Conservation (phyloP, 2,329 filamentous ascomycete genomes). For the Geosmithia putterillii region DNA sequence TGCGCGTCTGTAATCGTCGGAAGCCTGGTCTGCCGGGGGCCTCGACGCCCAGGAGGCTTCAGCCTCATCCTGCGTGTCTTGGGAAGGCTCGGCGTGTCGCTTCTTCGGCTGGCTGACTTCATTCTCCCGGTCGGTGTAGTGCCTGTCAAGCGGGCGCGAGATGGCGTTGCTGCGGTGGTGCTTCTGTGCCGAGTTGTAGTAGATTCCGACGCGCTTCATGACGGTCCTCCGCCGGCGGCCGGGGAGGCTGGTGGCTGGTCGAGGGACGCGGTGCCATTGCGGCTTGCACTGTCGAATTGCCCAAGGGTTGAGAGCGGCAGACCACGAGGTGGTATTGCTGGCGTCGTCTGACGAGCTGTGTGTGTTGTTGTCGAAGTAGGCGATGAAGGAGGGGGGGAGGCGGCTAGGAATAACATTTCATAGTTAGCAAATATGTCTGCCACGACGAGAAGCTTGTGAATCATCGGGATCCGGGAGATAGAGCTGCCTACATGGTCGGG, state of each 20-base stretch:
- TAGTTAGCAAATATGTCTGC: no score
- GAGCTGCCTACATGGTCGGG: no score
- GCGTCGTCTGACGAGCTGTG: no score
- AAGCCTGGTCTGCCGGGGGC: not conserved
- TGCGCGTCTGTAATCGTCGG: not conserved
- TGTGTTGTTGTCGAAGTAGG: no score
- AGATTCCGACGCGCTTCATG: not conserved
- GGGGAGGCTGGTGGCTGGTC: not conserved
- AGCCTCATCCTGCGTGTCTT: not conserved
- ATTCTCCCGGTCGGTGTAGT: slow-evolving; percentile 1
- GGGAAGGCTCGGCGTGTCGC: not conserved
- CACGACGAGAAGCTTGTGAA: no score
- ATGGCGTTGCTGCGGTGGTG: not conserved
- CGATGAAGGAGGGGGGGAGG: no score
- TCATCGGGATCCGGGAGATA: no score
- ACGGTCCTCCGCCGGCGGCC: not conserved
- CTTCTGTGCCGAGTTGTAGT: not conserved
- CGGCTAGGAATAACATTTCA: no score
- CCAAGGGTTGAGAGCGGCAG: not conserved
- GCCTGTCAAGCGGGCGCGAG: not conserved
- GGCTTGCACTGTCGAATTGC: not conserved
- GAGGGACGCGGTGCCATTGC: slow-evolving; percentile 1
- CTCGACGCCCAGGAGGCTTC: not conserved
- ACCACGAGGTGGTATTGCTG: not conserved
- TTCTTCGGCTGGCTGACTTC: not conserved